phyloP scores from a whole-genome alignment of 345 rosid genomes.

The Raphanus raphanistrum region DNA sequence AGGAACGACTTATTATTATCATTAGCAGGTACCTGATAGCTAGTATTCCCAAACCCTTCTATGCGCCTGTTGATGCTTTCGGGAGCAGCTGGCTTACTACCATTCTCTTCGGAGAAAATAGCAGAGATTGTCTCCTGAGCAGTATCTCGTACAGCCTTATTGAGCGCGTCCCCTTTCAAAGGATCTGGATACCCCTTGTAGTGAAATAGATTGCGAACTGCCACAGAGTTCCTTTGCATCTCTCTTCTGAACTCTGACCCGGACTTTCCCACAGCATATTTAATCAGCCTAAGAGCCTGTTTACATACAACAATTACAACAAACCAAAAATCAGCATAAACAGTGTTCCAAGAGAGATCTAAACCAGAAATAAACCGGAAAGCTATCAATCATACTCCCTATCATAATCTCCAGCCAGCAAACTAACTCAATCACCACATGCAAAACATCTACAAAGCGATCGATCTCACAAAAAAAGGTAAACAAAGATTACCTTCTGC shows the following conservation, averaged over 20 bases:
- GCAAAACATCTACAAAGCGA: too few relatives aligned
- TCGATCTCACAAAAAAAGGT: too few relatives aligned
- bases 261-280: constrained; percentile 84
- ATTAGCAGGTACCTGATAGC: constrained; percentile 67
- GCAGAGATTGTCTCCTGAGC: constrained; percentile 85
- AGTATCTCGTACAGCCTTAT: constrained; percentile 88
- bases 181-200: constrained; percentile 89
- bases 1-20: constrained; percentile 88
- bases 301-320: not conserved
- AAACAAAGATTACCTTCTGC: constrained; percentile 63
- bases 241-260: constrained; percentile 91
- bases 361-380: not conserved
- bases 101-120: constrained; percentile 79
- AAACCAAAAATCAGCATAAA: constrained; percentile 19
- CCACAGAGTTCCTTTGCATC: constrained; percentile 87
- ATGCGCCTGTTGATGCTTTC: constrained; percentile 69
- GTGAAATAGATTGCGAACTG: constrained; percentile 77
- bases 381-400: not conserved
- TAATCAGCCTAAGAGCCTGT: constrained; percentile 86
- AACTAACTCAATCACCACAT: not conserved
- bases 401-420: not conserved
- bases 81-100: constrained; percentile 59
- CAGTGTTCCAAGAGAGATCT: not conserved
- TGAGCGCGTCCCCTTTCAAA: constrained; percentile 89
- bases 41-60: constrained; percentile 93